Percentiles rank a stretch among this genome's conserved stretches.
These are phyloP conservation scores for Polytolypa hystricis DNA, from an alignment of 2,329 filamentous ascomycete genomes.

Conservation along the genomic window DNA sequence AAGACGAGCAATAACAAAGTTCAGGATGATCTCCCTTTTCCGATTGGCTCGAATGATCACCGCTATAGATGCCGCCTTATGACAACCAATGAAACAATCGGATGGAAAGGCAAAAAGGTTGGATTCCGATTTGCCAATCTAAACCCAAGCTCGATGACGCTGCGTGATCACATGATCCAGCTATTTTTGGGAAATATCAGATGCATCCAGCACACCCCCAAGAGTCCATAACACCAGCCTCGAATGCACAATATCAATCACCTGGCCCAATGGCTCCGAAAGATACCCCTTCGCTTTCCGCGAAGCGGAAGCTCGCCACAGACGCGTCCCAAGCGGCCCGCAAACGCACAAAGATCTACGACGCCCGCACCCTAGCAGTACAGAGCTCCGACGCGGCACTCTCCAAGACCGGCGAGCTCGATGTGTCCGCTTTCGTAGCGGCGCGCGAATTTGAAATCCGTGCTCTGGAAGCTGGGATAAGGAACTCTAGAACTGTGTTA, in stretches of 20 bases:
- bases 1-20: too few species aligned
- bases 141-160: too few species aligned
- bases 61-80: too few species aligned
- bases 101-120: too few species aligned
- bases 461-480: slow-evolving; percentile 72
- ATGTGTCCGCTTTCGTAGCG: slow-evolving; percentile 72
- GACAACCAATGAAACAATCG: too few species aligned
- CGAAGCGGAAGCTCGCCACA: slow-evolving; percentile 23
- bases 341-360: slow-evolving; percentile 34
- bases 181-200: too few species aligned
- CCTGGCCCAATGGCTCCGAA: slow-evolving; percentile 18
- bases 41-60: too few species aligned
- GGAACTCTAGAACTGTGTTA: slow-evolving; percentile 53
- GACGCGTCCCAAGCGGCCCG: slow-evolving; percentile 18
- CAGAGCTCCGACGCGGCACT: slow-evolving; percentile 36
- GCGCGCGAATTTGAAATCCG: slow-evolving; percentile 83
- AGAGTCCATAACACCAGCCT: too few species aligned
- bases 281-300: slow-evolving; percentile 10
- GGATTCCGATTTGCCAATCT: too few species aligned
- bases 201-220: too few species aligned
- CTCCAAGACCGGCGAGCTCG: slow-evolving; percentile 62
- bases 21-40: too few species aligned
- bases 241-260: not conserved
- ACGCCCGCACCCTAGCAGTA: slow-evolving; percentile 34
- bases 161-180: too few species aligned